These are phyloP conservation scores for Nyssa sinensis DNA, from an alignment of 148 eudicot species.

Conservation along the genomic window DNA sequence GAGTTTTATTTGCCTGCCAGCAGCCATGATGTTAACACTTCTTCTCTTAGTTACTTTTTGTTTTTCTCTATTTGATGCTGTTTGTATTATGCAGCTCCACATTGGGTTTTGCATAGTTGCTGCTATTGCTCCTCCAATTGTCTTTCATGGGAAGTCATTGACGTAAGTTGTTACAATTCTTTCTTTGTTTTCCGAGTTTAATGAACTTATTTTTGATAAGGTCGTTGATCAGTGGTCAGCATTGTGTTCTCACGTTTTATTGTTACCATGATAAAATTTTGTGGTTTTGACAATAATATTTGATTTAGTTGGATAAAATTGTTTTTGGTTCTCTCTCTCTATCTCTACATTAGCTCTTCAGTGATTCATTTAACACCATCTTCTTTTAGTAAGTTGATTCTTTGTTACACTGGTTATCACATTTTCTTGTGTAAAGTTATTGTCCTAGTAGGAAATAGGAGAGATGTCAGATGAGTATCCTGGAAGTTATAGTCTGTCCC, in stretches of 20 bases:
- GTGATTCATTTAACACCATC: neutral
- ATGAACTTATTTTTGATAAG: neutral
- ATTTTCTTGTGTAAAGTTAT: neutral
- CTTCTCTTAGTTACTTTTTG: neutral
- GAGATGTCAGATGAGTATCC: no score
- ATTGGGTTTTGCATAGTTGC: constrained; percentile 74
- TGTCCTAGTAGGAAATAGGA: no score
- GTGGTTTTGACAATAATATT: neutral
- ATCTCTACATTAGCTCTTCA: neutral
- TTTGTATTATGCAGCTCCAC: constrained; percentile 54
- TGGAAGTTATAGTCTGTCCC: no score
- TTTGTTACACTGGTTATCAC: no score
- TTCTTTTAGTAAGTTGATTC: no score
- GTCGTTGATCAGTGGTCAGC: neutral
- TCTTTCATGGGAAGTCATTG: constrained; percentile 75
- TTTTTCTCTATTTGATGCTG: neutral
- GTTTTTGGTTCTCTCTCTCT: neutral
- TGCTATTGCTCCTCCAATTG: constrained; percentile 84
- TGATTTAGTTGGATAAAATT: neutral
- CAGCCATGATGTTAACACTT: no score
- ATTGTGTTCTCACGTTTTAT: no score
- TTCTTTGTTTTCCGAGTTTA: neutral
- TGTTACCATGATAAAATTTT: neutral
- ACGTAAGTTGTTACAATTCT: constrained; percentile 54
- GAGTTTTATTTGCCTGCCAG: constrained; percentile 19